A percentile compares a stretch with the other conserved stretches of the same genome.
These are phyloP conservation scores for Geotrichum histeridarum DNA, from an alignment of 1,139 yeast genomes.

Conservation along the genomic window DNA sequence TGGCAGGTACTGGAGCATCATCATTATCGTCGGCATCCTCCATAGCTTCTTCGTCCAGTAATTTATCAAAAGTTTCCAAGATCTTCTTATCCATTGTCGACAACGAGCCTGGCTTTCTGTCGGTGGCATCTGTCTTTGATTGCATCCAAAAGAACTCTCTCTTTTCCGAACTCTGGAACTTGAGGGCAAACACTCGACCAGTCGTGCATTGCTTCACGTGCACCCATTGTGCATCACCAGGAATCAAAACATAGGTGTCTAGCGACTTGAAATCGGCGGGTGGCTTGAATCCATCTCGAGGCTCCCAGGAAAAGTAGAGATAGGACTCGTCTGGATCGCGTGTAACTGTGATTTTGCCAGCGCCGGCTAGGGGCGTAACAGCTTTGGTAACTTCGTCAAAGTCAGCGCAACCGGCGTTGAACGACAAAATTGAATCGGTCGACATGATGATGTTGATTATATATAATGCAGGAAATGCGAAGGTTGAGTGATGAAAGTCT, in stretches of 20 bases:
- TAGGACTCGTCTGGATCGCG: conserved; percentile 55
- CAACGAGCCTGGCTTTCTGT: conserved; percentile 46
- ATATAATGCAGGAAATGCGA: background rate
- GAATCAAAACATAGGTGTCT: conserved; percentile 69
- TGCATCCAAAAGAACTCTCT: conserved; percentile 89
- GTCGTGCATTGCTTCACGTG: conserved; percentile 68
- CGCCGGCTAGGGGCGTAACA: conserved; percentile 72
- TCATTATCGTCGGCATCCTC: conserved; percentile 10
- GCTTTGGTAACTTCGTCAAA: conserved; percentile 63
- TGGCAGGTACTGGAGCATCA: conserved; percentile 14
- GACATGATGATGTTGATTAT: conserved; percentile 10
- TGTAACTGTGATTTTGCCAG: conserved; percentile 65
- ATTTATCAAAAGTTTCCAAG: conserved; percentile 42
- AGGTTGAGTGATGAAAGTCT: too few relatives aligned
- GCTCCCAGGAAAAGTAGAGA: conserved; percentile 57
- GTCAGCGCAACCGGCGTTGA: conserved; percentile 83
- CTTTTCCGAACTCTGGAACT: conserved; percentile 78
- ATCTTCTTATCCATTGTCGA: conserved; percentile 58
- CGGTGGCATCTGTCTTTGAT: conserved; percentile 58
- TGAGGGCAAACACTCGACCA: conserved; percentile 81
- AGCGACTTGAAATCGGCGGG: conserved; percentile 40
- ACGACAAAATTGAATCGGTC: conserved; percentile 34
- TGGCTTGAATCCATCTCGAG: conserved; percentile 41
- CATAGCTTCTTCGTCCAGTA: conserved; percentile 9
- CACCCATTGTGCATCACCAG: conserved; percentile 87